Conservation (phyloP, 495 filamentous ascomycete genomes). For the Alectoria sarmentosa region DNA sequence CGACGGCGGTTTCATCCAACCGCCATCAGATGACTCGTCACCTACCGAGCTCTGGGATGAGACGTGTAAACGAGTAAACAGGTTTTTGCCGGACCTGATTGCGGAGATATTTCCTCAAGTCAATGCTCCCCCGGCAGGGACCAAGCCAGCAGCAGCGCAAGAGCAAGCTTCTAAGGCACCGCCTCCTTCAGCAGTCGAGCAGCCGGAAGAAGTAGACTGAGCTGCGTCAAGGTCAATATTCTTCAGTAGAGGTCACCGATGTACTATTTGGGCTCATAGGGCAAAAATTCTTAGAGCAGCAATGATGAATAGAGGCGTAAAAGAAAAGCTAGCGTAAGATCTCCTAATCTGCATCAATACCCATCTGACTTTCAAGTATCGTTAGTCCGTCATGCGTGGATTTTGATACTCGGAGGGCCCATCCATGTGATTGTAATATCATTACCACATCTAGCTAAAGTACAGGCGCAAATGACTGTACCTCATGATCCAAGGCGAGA, state of each 20-base stretch:
- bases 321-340: not conserved
- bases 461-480: not conserved
- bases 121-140: not conserved
- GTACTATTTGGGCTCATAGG: not conserved
- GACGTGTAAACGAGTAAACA: slow-evolving; percentile 82
- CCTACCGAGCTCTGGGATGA: slow-evolving; percentile 45
- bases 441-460: not conserved
- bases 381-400: not conserved
- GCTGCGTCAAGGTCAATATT: not conserved
- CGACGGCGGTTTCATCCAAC: slow-evolving; percentile 74
- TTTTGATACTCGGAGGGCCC: not conserved
- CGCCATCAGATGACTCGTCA: slow-evolving; percentile 55
- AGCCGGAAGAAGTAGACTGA: not conserved
- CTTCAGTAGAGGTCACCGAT: not conserved
- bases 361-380: not conserved
- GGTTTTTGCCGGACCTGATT: slow-evolving; percentile 77
- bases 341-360: not conserved
- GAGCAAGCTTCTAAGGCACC: not conserved
- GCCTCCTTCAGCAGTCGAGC: not conserved
- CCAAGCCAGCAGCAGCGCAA: not conserved
- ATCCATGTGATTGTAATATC: not conserved
- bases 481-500: not conserved
- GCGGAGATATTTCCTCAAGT: slow-evolving; percentile 41
- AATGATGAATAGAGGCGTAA: not conserved
- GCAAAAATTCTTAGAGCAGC: not conserved